phyloP scores from a whole-genome alignment of 805 yeast species.

The Candida anglica region DNA sequence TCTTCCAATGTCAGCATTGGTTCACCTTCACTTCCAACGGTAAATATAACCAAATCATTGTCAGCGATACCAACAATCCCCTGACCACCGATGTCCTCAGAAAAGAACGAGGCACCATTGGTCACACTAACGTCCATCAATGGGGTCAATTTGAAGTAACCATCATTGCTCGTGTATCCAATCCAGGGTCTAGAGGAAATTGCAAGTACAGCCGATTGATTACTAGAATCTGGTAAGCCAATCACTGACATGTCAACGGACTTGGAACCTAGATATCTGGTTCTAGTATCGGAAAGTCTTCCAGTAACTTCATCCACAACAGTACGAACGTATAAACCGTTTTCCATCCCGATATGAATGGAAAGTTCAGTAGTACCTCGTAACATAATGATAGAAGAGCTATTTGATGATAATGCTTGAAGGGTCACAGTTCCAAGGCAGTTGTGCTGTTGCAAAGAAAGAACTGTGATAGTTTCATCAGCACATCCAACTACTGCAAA shows the following conservation, averaged over 20 bases:
- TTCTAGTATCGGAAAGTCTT: slow-evolving; percentile 53
- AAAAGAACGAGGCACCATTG: slow-evolving; percentile 50
- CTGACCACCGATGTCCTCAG: slow-evolving; percentile 56
- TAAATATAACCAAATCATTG: slow-evolving; percentile 48
- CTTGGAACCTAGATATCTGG: slow-evolving; percentile 69
- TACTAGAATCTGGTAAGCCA: slow-evolving; percentile 7
- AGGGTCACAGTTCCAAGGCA: slow-evolving; percentile 59
- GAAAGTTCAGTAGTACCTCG: slow-evolving; percentile 17
- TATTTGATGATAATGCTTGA: slow-evolving; percentile 58
- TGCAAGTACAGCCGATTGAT: slow-evolving; percentile 9
- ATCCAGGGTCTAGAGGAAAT: slow-evolving; percentile 48
- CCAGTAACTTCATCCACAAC: slow-evolving; percentile 58
- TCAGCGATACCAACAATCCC: slow-evolving; percentile 63
- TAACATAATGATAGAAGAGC: slow-evolving; percentile 23
- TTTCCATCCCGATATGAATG: slow-evolving; percentile 77
- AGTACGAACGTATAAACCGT: slow-evolving; percentile 74
- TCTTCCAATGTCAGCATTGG: slow-evolving; percentile 31
- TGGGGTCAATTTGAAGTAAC: slow-evolving; percentile 43
- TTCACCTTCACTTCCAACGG: slow-evolving; percentile 41
- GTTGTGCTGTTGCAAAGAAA: slow-evolving; percentile 57
- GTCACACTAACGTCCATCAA: slow-evolving; percentile 38
- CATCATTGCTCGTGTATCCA: slow-evolving; percentile 32
- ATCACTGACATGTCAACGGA: slow-evolving; percentile 50
- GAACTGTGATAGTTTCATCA: slow-evolving; percentile 65
- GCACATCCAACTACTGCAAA: slow-evolving; percentile 68